These are phyloP conservation scores for Agaricus subrufescens DNA, from an alignment of 768 basidiomycete species.

Conservation along the genomic window DNA sequence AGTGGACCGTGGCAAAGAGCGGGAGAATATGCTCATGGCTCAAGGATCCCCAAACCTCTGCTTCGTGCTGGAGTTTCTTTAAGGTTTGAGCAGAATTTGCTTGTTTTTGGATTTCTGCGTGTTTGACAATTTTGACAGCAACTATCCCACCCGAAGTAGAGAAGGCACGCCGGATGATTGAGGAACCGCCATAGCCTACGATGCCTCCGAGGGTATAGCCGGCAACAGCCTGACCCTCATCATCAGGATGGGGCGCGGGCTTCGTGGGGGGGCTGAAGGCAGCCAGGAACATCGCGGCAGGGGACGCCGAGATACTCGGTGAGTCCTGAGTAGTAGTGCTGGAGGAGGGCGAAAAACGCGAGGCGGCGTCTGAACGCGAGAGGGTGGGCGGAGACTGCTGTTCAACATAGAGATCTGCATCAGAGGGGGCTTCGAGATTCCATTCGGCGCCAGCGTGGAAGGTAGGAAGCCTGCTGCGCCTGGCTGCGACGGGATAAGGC, in stretches of 20 bases:
- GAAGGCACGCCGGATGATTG: constrained; percentile 68
- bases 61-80: constrained; percentile 66
- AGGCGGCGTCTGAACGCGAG: constrained; percentile 9
- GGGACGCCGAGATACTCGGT: constrained; percentile 38
- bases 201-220: constrained; percentile 74
- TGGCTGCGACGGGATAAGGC: background rate
- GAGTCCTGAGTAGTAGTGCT: constrained; percentile 31
- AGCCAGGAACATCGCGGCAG: constrained; percentile 72
- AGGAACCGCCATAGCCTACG: constrained; percentile 80
- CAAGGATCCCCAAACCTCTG: constrained; percentile 66
- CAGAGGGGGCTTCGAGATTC: constrained; percentile 6
- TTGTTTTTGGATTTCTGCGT: constrained; percentile 50
- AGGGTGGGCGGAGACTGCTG: constrained; percentile 19
- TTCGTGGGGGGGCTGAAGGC: constrained; percentile 43
- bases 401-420: constrained; percentile 17
- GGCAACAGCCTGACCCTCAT: constrained; percentile 60
- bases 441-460: constrained; percentile 9
- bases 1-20: constrained; percentile 62
- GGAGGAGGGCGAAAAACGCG: constrained; percentile 5
- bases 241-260: constrained; percentile 43
- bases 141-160: constrained; percentile 60
- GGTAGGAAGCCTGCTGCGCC: constrained; percentile 1
- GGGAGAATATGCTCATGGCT: constrained; percentile 86
- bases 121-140: constrained; percentile 81
- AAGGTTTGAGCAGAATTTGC: constrained; percentile 40